A percentile compares a stretch with the other conserved stretches of the same genome.
Evolutionary conservation across 2,329 filamentous ascomycete species (phyloP).

Genomic region (Biscogniauxia sp.): DNA sequence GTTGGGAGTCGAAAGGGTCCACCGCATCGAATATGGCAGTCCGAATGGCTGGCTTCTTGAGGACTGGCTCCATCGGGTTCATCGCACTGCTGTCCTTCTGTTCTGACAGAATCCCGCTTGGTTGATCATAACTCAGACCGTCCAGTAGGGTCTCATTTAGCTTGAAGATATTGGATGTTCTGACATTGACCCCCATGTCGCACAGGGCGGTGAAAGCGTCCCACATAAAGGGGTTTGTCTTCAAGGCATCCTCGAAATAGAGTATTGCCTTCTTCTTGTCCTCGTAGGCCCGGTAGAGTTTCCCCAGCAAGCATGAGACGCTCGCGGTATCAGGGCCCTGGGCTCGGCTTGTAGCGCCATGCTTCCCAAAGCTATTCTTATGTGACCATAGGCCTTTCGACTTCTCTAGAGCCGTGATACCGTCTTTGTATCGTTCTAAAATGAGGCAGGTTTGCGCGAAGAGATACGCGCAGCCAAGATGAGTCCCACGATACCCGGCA

Average conservation of each 20-base stretch:
- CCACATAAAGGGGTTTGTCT: slow-evolving; percentile 95
- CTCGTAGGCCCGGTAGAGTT: slow-evolving; percentile 80
- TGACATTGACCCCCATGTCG: slow-evolving; percentile 79
- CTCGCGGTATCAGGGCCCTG: slow-evolving; percentile 80
- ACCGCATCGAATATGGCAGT: slow-evolving; percentile 35
- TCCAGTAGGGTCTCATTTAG: slow-evolving; percentile 56
- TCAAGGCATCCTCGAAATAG: slow-evolving; percentile 85
- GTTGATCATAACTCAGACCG: slow-evolving; percentile 42
- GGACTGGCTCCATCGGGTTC: slow-evolving; percentile 38
- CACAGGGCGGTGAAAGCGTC: slow-evolving; percentile 89
- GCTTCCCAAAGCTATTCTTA: slow-evolving; percentile 77
- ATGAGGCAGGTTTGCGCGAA: slow-evolving; percentile 86
- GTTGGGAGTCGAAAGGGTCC: slow-evolving; percentile 53
- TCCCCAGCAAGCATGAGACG: slow-evolving; percentile 79
- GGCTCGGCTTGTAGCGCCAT: slow-evolving; percentile 72
- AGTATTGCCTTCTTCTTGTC: slow-evolving; percentile 79
- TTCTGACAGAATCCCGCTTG: slow-evolving; percentile 33
- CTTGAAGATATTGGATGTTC: slow-evolving; percentile 84
- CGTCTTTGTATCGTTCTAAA: slow-evolving; percentile 76
- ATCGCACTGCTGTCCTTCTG: slow-evolving; percentile 36
- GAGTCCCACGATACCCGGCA: slow-evolving; percentile 65
- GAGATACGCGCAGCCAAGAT: slow-evolving; percentile 86
- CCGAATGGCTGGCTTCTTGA: slow-evolving; percentile 42
- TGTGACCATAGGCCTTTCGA: slow-evolving; percentile 72
- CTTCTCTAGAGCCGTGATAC: slow-evolving; percentile 80